Base-by-base conservation (phyloP, 2,329 filamentous ascomycete genomes). In the Aureobasidium subglaciale region DNA sequence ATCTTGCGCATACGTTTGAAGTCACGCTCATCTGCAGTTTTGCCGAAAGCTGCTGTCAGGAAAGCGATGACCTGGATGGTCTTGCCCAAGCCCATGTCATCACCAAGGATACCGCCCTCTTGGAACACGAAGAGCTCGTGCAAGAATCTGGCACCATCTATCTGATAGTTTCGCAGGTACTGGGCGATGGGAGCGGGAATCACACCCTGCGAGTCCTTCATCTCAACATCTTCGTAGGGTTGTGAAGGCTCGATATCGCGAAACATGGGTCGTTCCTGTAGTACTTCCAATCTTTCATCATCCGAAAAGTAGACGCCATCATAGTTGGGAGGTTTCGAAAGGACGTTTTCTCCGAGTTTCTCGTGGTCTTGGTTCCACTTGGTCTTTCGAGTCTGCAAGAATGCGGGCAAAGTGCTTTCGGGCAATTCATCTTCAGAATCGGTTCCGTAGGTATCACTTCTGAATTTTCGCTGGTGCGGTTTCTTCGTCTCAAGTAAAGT, bases 81-180 rank as follows among this genome's bases (percentile, higher is more conserved):
- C 71, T 99, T 99, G 0, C 93, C 93, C 29, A 99, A 72, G 18
- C 93, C 93, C 93, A 99, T 99, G 65, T 99, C 93, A 66, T 99
- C 93, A 3, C 92, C 91, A 0, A 99, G 78, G 20, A 99, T 88
- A 1, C 88, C 90, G 1, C 93, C 93, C 63, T 86, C 86, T 65
- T 99, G 93, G 61, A 89, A 92, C 4, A 96, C 86, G 66, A 97
- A 97, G 20, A 88, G 80, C 58, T 88, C 82, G 67, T 97, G 91
- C 7, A 99, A 76, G 64, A 96, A 97, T 29, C 81, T 79, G 13
- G 87, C 88, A 5, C 93, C 93, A 25, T 87, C 81, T 1, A 97
- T 78, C 68, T 99, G 93, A 64, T 99, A 99, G 60, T 91, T 88
- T 58, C 93, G 84, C 46, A 99, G 75, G 73, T 93, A 96, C 66